Conservation (phyloP, 2,329 filamentous ascomycete genomes). For the Dichotomopilus funicola region DNA sequence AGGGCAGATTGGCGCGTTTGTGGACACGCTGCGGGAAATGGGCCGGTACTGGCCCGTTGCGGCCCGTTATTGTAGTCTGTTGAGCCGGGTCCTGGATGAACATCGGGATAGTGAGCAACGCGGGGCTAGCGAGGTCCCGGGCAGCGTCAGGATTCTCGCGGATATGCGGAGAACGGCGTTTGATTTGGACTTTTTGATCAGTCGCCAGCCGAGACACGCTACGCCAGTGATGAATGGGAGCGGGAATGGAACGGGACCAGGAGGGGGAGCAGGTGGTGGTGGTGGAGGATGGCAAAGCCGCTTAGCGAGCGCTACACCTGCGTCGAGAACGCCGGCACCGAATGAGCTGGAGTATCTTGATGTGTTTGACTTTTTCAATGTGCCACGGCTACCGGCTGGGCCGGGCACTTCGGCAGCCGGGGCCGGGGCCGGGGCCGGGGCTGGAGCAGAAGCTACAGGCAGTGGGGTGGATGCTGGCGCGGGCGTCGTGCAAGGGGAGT, state of each 20-base stretch:
- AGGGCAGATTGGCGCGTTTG: conserved; percentile 72
- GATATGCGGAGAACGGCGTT: conserved; percentile 90
- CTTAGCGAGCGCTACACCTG: conserved; percentile 50
- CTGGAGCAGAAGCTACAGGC: conserved; percentile 5
- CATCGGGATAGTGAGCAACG: conserved; percentile 71
- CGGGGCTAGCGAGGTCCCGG: conserved; percentile 69
- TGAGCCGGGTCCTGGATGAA: conserved; percentile 80
- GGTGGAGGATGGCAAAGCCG: conserved; percentile 33
- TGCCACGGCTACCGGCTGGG: conserved; percentile 61
- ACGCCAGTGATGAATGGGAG: conserved; percentile 19
- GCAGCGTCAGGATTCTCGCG: conserved; percentile 76
- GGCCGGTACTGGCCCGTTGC: conserved; percentile 82
- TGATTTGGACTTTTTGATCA: conserved; percentile 84
- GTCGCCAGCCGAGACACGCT: conserved; percentile 60
- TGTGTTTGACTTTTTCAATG: conserved; percentile 92
- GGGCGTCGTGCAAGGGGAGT: conserved; percentile 48
- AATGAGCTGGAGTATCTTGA: conserved; percentile 88
- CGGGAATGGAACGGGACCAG: neutral
- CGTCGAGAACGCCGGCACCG: conserved; percentile 59
- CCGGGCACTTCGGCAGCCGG: conserved; percentile 28
- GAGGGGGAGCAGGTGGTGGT: neutral
- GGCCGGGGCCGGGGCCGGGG: conserved; percentile 13
- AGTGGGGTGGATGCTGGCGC: neutral
- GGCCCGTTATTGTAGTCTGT: conserved; percentile 69
- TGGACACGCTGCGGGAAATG: conserved; percentile 74